Evolutionary conservation across 257 asterid genomes (phyloP).

Genomic region (Ballota nigra): DNA sequence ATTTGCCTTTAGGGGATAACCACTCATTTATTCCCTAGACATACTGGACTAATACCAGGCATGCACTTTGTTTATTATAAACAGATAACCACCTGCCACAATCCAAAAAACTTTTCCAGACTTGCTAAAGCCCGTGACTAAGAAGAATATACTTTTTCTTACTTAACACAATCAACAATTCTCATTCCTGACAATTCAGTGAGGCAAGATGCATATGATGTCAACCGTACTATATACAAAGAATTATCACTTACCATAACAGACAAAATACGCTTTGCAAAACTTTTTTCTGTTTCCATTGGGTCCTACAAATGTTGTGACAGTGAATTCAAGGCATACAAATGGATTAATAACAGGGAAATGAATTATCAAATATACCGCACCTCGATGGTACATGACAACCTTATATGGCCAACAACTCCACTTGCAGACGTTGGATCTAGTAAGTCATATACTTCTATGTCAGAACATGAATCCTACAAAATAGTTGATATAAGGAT

Average conservation of each 20-base stretch:
- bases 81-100: neutral
- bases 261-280: constrained; percentile 85
- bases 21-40: neutral
- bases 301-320: constrained; percentile 71
- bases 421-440: constrained; percentile 65
- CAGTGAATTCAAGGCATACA: constrained; percentile 25
- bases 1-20: neutral
- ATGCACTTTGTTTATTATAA: neutral
- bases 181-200: constrained; percentile 4
- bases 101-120: neutral
- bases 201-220: constrained; percentile 16
- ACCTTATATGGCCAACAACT: constrained; percentile 65
- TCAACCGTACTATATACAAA: constrained; percentile 12
- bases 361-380: constrained; percentile 11
- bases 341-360: constrained; percentile 5
- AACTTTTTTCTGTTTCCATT: constrained; percentile 79
- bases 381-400: constrained; percentile 95
- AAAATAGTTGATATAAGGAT: constrained; percentile 24
- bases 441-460: constrained; percentile 50
- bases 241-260: constrained; percentile 66
- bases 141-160: neutral
- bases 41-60: neutral
- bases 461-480: constrained; percentile 72
- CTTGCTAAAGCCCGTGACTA: neutral
- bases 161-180: constrained; percentile 12